Evolutionary conservation across 164 flowering plant species (phyloP).

Genomic region (Cinnamomum micranthum): DNA sequence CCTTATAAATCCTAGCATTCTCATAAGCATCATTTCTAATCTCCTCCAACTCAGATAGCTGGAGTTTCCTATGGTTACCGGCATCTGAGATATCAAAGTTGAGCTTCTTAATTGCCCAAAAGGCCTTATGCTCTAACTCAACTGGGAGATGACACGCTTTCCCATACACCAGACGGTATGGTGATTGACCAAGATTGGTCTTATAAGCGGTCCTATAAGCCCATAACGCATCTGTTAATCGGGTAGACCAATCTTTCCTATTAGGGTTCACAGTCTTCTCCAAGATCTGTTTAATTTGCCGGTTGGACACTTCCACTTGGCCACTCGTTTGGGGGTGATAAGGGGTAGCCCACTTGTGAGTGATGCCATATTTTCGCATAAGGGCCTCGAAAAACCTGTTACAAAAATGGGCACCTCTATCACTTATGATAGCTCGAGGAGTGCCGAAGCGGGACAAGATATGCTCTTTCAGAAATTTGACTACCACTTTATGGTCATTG

Average conservation of each 20-base stretch:
- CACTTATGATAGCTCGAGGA: not conserved
- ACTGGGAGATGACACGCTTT: constrained; percentile 15
- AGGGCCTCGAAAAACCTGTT: not conserved
- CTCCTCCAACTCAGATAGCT: not conserved
- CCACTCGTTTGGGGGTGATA: not conserved
- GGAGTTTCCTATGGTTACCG: not conserved
- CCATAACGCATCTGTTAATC: not conserved
- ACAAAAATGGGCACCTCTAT: not conserved
- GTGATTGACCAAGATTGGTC: constrained; percentile 6
- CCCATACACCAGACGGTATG: constrained; percentile 9
- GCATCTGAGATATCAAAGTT: not conserved
- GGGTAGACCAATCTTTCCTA: not conserved
- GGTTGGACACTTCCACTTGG: no score
- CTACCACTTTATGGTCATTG: not conserved
- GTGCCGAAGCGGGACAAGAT: not conserved
- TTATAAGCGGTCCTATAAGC: constrained; percentile 9
- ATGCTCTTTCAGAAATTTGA: not conserved
- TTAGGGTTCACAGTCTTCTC: no score
- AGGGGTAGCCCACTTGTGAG: not conserved
- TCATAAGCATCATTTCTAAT: not conserved
- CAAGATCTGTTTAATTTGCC: no score
- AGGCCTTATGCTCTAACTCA: constrained; percentile 15
- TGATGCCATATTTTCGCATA: not conserved
- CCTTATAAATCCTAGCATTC: no score
- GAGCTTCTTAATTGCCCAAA: constrained; percentile 3